Evolutionary conservation across 176 grass and related monocot genomes (phyloP).

Genomic region (Dactylis glomerata): DNA sequence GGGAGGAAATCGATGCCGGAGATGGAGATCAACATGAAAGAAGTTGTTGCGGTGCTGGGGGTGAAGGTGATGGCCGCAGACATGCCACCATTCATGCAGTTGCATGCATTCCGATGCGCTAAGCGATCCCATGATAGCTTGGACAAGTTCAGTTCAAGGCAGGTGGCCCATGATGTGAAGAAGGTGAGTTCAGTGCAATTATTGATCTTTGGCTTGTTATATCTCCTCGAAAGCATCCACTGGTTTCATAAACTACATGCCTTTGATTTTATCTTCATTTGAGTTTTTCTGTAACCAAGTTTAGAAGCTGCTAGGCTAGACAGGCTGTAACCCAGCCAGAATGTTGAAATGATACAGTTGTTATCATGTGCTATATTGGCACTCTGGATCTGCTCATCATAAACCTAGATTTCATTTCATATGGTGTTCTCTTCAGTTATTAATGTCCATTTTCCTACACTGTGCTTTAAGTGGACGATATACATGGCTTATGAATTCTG

Average conservation of each 20-base stretch:
- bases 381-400: background rate
- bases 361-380: background rate
- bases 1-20: conserved; percentile 75
- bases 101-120: conserved; percentile 71
- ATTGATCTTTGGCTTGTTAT: conserved; percentile 14
- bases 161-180: conserved; percentile 80
- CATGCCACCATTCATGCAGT: conserved; percentile 80
- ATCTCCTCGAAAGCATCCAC: background rate
- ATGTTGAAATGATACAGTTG: background rate
- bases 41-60: conserved; percentile 51
- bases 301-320: background rate
- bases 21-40: conserved; percentile 59
- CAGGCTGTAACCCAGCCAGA: background rate
- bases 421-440: background rate
- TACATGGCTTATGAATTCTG: background rate
- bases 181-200: conserved; percentile 42
- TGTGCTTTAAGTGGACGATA: background rate
- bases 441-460: background rate
- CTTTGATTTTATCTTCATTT: background rate
- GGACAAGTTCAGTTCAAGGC: conserved; percentile 76
- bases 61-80: conserved; percentile 66
- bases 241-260: background rate
- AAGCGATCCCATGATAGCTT: conserved; percentile 56
- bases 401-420: background rate
- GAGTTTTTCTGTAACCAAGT: background rate